phyloP scores from a whole-genome alignment of 768 basidiomycete species.

The Mrakia frigida region DNA sequence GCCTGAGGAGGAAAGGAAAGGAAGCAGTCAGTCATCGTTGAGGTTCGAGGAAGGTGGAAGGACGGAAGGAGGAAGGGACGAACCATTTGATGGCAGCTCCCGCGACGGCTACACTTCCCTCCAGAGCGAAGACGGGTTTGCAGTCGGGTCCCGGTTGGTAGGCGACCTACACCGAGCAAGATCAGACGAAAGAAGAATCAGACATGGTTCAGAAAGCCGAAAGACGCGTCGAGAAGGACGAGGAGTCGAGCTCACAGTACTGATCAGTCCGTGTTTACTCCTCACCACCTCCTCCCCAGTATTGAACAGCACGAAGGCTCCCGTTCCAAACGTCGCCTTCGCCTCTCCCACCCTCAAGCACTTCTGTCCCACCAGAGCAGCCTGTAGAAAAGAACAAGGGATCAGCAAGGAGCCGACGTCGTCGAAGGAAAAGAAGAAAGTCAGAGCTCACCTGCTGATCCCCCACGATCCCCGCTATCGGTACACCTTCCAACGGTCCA shows the following conservation, averaged over 20 bases:
- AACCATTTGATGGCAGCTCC: conserved; percentile 92
- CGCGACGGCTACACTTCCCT: conserved; percentile 92
- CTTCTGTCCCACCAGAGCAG: conserved; percentile 92
- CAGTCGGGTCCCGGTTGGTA: conserved; percentile 76
- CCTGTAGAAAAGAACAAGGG: conserved; percentile 85
- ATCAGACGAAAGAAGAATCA: not conserved
- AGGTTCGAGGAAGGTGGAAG: not conserved
- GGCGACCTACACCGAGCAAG: conserved; percentile 58
- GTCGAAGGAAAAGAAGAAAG: conserved; percentile 41
- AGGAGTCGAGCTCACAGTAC: conserved; percentile 56
- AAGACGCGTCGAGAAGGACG: conserved; percentile 15
- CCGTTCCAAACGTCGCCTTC: conserved; percentile 86
- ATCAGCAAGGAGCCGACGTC: not conserved
- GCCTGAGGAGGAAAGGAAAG: conserved; percentile 47
- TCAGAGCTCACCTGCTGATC: conserved; percentile 93
- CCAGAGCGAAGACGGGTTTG: conserved; percentile 84
- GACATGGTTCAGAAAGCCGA: not conserved
- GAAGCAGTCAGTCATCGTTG: not conserved
- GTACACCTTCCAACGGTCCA: conserved; percentile 59
- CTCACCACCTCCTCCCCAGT: conserved; percentile 81
- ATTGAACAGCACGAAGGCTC: conserved; percentile 92
- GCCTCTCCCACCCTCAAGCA: conserved; percentile 86
- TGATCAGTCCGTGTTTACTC: conserved; percentile 79
- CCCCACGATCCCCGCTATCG: conserved; percentile 89
- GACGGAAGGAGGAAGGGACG: not conserved